These are phyloP conservation scores for Entomortierella parvispora DNA, from an alignment of 192 early-diverging fungal species.

Conservation along the genomic window DNA sequence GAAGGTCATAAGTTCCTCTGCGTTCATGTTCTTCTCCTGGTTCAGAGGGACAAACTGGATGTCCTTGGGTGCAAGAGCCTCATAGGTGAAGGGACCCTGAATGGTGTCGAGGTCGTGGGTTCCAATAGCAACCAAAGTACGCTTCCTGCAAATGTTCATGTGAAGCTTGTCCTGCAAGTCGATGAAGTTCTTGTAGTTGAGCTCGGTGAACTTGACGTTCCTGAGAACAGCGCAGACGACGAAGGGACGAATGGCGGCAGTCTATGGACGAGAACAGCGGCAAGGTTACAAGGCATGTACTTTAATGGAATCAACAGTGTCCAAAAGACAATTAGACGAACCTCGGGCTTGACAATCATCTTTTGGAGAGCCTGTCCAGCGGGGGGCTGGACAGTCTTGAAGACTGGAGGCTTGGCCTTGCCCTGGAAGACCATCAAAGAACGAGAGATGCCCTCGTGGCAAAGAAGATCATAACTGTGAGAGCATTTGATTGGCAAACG, in stretches of 20 bases:
- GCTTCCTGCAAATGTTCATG: constrained; percentile 95
- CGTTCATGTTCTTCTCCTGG: constrained; percentile 89
- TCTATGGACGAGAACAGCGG: constrained; percentile 60
- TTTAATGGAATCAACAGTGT: too few species aligned
- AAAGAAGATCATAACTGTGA: constrained; percentile 93
- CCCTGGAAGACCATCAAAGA: constrained; percentile 88
- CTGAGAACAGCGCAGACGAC: constrained; percentile 93
- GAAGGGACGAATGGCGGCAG: constrained; percentile 82
- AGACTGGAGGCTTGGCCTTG: constrained; percentile 74
- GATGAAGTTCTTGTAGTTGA: constrained; percentile 94
- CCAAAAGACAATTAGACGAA: constrained; percentile 41
- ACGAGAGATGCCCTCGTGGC: constrained; percentile 94
- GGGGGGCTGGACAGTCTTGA: constrained; percentile 67
- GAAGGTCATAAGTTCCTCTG: constrained; percentile 87
- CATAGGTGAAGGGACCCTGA: constrained; percentile 94
- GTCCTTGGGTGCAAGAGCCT: constrained; percentile 88
- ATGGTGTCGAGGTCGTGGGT: constrained; percentile 98
- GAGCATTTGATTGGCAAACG: background rate
- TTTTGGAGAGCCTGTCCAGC: constrained; percentile 64
- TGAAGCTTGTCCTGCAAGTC: constrained; percentile 99
- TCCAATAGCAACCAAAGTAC: constrained; percentile 95
- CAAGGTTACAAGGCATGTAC: too few species aligned
- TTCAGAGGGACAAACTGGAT: constrained; percentile 95
- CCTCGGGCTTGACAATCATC: constrained; percentile 77
- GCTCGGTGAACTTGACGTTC: constrained; percentile 82